phyloP scores from a whole-genome alignment of 2,329 filamentous ascomycete genomes.

The Chaetothyriales sp. region DNA sequence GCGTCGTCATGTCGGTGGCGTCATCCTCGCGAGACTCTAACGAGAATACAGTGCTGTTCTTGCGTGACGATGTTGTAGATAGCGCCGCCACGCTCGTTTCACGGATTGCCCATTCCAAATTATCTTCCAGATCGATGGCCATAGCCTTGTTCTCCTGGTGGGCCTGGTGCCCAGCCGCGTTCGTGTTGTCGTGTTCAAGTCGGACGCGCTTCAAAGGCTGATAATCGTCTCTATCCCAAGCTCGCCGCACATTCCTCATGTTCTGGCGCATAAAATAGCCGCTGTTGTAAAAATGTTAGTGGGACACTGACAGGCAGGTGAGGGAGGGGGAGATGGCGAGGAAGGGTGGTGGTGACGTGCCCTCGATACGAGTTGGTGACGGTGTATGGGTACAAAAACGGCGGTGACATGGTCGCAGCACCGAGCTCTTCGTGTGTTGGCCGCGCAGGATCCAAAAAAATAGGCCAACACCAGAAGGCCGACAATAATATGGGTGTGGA shows the following conservation, averaged over 20 bases:
- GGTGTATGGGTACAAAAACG: slow-evolving; percentile 29
- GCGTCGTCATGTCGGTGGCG: slow-evolving; percentile 30
- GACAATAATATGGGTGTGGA: slow-evolving; percentile 1
- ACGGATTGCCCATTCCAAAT: slow-evolving; percentile 34
- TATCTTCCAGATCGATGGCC: slow-evolving; percentile 29
- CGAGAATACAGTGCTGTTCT: slow-evolving; percentile 32
- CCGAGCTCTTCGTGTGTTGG: not conserved
- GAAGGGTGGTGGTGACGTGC: slow-evolving; percentile 20
- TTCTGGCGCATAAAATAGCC: slow-evolving; percentile 38
- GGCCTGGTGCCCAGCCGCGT: not conserved
- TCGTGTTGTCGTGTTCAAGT: slow-evolving; percentile 19
- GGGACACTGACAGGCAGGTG: not conserved
- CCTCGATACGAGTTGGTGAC: slow-evolving; percentile 39
- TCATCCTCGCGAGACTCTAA: slow-evolving; percentile 29
- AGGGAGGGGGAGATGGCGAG: too few species aligned
- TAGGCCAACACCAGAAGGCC: not conserved
- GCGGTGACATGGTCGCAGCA: slow-evolving; percentile 14
- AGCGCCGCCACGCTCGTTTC: slow-evolving; percentile 32
- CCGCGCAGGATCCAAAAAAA: slow-evolving; percentile 1
- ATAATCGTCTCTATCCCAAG: slow-evolving; percentile 32
- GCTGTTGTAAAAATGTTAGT: slow-evolving; percentile 21
- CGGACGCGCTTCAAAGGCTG: slow-evolving; percentile 33
- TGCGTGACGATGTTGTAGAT: slow-evolving; percentile 34
- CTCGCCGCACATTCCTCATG: slow-evolving; percentile 34
- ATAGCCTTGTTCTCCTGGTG: slow-evolving; percentile 17